Percentiles rank a stretch among this genome's conserved stretches.
These are phyloP conservation scores for Fomitopsis serialis DNA, from an alignment of 768 basidiomycete genomes.

Conservation along the genomic window DNA sequence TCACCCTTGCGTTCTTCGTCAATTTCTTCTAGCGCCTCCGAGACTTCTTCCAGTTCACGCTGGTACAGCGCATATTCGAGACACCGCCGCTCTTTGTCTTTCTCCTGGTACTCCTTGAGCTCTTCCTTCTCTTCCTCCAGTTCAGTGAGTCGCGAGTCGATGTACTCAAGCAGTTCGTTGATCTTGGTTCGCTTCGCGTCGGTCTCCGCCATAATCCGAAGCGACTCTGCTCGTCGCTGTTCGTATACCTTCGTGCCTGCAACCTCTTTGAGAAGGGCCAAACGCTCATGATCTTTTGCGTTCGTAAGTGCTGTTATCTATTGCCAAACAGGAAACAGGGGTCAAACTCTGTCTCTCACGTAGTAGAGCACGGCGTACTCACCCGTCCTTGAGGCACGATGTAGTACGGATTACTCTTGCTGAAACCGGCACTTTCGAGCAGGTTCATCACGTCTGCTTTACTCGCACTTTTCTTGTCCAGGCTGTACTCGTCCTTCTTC, in stretches of 20 bases:
- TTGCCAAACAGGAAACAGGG: not conserved
- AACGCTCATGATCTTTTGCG: slow-evolving; percentile 91
- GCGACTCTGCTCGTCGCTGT: slow-evolving; percentile 83
- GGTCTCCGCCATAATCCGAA: slow-evolving; percentile 97
- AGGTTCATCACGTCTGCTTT: slow-evolving; percentile 98
- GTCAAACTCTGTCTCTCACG: not conserved
- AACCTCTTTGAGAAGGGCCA: slow-evolving; percentile 94
- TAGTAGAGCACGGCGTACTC: slow-evolving; percentile 24
- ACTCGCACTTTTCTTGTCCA: slow-evolving; percentile 92
- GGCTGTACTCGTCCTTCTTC: slow-evolving; percentile 98
- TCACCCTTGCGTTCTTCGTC: slow-evolving; percentile 79
- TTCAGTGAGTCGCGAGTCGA: slow-evolving; percentile 84
- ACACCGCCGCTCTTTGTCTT: slow-evolving; percentile 91
- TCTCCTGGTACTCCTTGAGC: slow-evolving; percentile 92
- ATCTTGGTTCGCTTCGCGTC: slow-evolving; percentile 91
- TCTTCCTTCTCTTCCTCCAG: slow-evolving; percentile 99
- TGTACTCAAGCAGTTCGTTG: slow-evolving; percentile 81
- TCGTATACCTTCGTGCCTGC: slow-evolving; percentile 99
- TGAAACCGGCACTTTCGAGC: slow-evolving; percentile 95
- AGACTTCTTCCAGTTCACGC: slow-evolving; percentile 86
- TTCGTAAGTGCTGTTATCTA: slow-evolving; percentile 96
- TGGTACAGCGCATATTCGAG: slow-evolving; percentile 94
- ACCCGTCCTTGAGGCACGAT: slow-evolving; percentile 98
- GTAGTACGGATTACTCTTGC: slow-evolving; percentile 97
- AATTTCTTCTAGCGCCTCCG: slow-evolving; percentile 79